A percentile compares a stretch with the other conserved stretches of the same genome.
These are phyloP conservation scores for Fagus crenata DNA, from an alignment of 306 rosid species.

Conservation along the genomic window DNA sequence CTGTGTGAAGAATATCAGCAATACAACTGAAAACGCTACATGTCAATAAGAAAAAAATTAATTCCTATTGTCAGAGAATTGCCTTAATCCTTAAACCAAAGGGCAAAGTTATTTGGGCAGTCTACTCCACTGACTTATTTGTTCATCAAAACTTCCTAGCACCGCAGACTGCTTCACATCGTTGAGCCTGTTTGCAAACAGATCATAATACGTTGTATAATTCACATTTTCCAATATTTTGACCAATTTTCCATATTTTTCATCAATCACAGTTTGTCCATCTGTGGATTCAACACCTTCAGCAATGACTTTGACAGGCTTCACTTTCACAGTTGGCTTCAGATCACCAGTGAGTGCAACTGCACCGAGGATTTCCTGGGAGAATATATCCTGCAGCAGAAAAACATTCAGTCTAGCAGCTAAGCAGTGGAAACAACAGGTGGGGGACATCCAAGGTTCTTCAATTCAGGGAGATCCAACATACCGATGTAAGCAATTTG, in stretches of 20 bases:
- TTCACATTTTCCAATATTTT: slow-evolving; percentile 54
- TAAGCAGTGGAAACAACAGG: too few species aligned
- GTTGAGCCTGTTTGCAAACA: slow-evolving; percentile 55
- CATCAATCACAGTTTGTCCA: slow-evolving; percentile 52
- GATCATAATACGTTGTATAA: slow-evolving; percentile 37
- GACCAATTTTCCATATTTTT: slow-evolving; percentile 52
- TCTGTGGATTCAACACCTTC: slow-evolving; percentile 56
- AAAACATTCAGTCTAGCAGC: slow-evolving; percentile 2
- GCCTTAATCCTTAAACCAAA: neutral
- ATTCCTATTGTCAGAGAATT: slow-evolving; percentile 21
- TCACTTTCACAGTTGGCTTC: slow-evolving; percentile 38
- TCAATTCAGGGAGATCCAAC: too few species aligned
- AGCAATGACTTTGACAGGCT: slow-evolving; percentile 53
- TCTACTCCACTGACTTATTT: slow-evolving; percentile 55
- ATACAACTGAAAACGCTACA: slow-evolving; percentile 20
- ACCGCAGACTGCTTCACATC: slow-evolving; percentile 60
- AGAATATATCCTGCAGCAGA: slow-evolving; percentile 63
- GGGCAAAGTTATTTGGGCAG: slow-evolving; percentile 25
- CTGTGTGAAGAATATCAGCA: slow-evolving; percentile 28
- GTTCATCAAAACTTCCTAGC: slow-evolving; percentile 67
- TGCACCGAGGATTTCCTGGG: slow-evolving; percentile 76
- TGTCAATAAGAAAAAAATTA: neutral
- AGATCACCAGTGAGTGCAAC: slow-evolving; percentile 47
- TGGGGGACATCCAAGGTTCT: too few species aligned
- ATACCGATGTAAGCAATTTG: neutral